These are phyloP conservation scores for Aspergillus sp. DNA, from an alignment of 2,329 filamentous ascomycete species.

Conservation along the genomic window DNA sequence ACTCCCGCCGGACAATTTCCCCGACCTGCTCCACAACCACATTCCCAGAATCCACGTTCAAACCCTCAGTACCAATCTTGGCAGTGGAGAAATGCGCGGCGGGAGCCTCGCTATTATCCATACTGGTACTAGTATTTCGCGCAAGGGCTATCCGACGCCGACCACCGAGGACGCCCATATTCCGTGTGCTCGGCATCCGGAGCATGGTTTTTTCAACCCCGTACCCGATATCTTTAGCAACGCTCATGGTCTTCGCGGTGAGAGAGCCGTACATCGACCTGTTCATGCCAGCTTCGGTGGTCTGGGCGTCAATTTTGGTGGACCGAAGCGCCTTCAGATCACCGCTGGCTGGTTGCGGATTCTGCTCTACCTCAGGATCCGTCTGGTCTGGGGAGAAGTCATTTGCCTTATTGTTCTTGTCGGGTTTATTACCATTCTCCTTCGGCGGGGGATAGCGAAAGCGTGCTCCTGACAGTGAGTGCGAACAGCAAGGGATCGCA, in stretches of 20 bases:
- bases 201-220: conserved; percentile 73
- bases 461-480: conserved; percentile 65
- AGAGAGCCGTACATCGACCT: conserved; percentile 75
- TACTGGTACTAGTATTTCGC: conserved; percentile 3
- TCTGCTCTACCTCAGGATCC: conserved; percentile 7
- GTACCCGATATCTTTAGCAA: conserved; percentile 68
- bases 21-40: conserved; percentile 54
- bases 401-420: conserved; percentile 11
- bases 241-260: conserved; percentile 63
- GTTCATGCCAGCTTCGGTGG: conserved; percentile 24
- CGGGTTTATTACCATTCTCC: conserved; percentile 25
- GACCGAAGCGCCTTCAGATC: conserved; percentile 34
- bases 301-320: conserved; percentile 23
- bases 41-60: conserved; percentile 47
- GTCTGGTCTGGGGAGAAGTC: conserved; percentile 19
- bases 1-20: conserved; percentile 53
- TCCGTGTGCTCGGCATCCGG: conserved; percentile 85
- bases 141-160: conserved; percentile 15
- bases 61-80: conserved; percentile 20
- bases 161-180: conserved; percentile 70
- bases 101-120: background rate
- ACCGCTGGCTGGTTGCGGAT: conserved; percentile 27
- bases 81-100: background rate
- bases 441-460: conserved; percentile 49
- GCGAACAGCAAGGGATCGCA: conserved; percentile 91